phyloP scores from a whole-genome alignment of 345 rosid species.

The Acer negundo region DNA sequence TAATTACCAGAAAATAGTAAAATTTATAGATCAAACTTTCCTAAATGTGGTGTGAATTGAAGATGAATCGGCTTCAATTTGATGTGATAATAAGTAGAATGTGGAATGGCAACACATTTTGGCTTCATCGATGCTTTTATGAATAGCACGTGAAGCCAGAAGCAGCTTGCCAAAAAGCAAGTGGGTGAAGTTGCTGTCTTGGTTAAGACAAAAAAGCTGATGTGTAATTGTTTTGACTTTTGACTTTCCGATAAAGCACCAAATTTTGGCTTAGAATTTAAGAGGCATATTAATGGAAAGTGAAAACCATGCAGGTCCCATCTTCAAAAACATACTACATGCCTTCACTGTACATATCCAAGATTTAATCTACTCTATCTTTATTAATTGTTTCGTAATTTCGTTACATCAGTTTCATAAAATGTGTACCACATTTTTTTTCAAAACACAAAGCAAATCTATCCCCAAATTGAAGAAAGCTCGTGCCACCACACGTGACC shows the following conservation, averaged over 20 bases:
- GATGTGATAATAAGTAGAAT: not conserved
- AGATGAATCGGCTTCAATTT: not conserved
- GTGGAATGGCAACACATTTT: not conserved
- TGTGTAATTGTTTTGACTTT: slow-evolving; percentile 11
- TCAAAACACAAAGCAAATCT: not conserved
- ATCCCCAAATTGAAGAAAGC: not conserved
- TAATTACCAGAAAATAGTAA: too few relatives aligned
- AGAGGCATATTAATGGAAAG: not conserved
- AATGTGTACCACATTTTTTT: not conserved
- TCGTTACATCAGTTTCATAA: not conserved
- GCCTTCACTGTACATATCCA: not conserved
- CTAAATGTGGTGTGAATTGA: not conserved
- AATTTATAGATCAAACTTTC: too few relatives aligned
- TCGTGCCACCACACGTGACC: too few relatives aligned
- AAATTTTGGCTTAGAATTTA: not conserved
- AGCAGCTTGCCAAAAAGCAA: not conserved
- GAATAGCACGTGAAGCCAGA: not conserved
- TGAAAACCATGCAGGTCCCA: not conserved
- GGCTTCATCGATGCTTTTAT: not conserved
- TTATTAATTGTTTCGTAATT: not conserved
- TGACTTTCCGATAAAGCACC: not conserved
- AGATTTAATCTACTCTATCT: not conserved
- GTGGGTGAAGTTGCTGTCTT: not conserved
- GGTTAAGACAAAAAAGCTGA: slow-evolving; percentile 14
- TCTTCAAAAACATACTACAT: not conserved